Conservation (phyloP, 768 basidiomycete genomes). For the Tricholoma sp. region DNA sequence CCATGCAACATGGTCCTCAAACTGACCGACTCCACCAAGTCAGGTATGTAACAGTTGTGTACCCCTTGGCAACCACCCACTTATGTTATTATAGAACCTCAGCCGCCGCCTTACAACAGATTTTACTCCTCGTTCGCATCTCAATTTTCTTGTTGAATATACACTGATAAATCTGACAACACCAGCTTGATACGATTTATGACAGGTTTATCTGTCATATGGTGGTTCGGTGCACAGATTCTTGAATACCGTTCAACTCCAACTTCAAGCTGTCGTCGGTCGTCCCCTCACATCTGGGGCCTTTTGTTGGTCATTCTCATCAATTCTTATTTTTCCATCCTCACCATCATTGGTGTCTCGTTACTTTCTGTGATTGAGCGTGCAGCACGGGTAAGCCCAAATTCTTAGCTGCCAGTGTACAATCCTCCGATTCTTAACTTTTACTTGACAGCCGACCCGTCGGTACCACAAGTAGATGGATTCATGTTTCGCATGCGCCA, state of each 20-base stretch:
- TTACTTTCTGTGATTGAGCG: not conserved
- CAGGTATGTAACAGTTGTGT: not conserved
- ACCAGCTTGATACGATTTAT: not conserved
- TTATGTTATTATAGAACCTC: not conserved
- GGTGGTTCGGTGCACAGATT: not conserved
- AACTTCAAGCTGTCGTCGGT: not conserved
- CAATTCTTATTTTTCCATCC: not conserved
- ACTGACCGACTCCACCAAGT: not conserved
- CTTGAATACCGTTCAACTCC: not conserved
- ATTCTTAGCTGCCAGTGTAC: no score
- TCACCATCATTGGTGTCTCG: not conserved
- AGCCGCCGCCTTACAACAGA: not conserved
- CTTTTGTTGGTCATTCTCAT: not conserved
- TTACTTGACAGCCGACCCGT: not conserved
- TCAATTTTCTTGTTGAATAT: not conserved
- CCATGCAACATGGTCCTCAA: not conserved
- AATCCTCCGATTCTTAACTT: not conserved
- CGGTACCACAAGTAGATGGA: no score
- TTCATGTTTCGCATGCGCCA: no score
- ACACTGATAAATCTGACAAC: not conserved
- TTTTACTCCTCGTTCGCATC: not conserved
- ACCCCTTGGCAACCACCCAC: not conserved
- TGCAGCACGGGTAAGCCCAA: not conserved
- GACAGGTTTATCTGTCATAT: not conserved
- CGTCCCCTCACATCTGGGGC: not conserved